Evolutionary conservation across 2,329 filamentous ascomycete genomes (phyloP).

Genomic region (Trichoderma aggressivum): DNA sequence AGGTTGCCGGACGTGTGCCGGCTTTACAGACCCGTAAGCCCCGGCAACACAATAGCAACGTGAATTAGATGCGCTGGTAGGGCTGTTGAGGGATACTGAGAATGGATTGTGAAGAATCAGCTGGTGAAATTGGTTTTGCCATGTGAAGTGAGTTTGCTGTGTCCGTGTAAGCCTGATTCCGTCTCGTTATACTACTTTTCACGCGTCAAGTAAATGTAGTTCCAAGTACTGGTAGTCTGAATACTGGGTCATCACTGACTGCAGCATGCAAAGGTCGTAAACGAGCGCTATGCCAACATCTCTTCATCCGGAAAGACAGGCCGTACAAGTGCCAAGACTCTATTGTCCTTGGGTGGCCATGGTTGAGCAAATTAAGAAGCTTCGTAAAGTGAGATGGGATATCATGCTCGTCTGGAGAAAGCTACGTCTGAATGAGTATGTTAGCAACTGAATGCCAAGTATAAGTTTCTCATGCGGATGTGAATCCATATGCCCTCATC

Average conservation of each 20-base stretch:
- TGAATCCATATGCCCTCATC: background rate
- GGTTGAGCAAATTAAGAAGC: background rate
- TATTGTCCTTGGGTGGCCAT: background rate
- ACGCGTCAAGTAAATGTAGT: background rate
- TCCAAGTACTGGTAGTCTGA: background rate
- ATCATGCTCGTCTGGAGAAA: background rate
- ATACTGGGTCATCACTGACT: background rate
- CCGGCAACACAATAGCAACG: background rate
- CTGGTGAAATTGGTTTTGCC: background rate
- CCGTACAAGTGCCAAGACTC: background rate
- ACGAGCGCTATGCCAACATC: background rate
- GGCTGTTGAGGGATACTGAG: background rate
- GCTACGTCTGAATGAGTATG: background rate
- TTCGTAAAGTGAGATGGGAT: background rate
- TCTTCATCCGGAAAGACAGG: background rate
- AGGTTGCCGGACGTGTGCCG: slow-evolving; percentile 3
- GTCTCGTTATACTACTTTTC: background rate
- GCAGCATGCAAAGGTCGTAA: background rate
- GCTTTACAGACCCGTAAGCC: background rate
- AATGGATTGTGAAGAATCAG: background rate
- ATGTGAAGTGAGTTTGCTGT: background rate
- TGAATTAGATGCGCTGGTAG: background rate
- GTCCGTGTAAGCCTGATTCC: background rate
- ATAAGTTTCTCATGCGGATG: background rate
- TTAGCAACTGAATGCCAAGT: background rate